Conservation (phyloP, 106 monocot genomes). For the Apostasia shenzhenica region DNA sequence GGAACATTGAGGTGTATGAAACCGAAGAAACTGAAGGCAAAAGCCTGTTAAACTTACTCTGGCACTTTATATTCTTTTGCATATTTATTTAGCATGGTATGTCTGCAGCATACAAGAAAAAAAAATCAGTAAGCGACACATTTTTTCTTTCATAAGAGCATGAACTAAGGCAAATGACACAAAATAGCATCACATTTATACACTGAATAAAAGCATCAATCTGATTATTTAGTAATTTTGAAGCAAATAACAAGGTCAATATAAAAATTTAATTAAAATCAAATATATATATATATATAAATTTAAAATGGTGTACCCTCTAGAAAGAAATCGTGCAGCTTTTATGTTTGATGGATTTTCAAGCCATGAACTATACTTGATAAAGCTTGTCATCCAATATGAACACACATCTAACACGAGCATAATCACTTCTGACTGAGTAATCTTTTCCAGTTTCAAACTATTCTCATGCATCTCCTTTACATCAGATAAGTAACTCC, state of each 20-base stretch:
- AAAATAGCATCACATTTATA: too few species aligned
- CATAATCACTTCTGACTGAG: constrained; percentile 40
- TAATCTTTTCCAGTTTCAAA: constrained; percentile 27
- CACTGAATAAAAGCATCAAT: not conserved
- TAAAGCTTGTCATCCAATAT: constrained; percentile 95
- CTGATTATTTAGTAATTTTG: too few species aligned
- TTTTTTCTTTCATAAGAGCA: not conserved
- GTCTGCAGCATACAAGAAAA: constrained; percentile 31
- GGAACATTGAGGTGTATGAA: not conserved
- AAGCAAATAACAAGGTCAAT: not conserved
- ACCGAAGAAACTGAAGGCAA: not conserved
- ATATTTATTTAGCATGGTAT: constrained; percentile 64
- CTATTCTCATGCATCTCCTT: constrained; percentile 33
- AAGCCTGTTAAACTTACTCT: constrained; percentile 40
- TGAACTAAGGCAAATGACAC: not conserved
- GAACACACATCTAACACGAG: constrained; percentile 75
- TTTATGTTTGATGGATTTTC: constrained; percentile 92
- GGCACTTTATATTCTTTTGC: constrained; percentile 37
- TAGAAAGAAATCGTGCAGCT: constrained; percentile 84
- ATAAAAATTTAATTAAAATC: not conserved
- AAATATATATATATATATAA: too few species aligned
- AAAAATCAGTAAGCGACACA: constrained; percentile 4
- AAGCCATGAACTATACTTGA: constrained; percentile 88
- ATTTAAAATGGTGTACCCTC: constrained; percentile 34
- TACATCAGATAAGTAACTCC: constrained; percentile 11